Evolutionary conservation across 164 flowering plant genomes (phyloP), one percentile per base, ranked within the genome.

Genomic region (Vitis riparia): DNA sequence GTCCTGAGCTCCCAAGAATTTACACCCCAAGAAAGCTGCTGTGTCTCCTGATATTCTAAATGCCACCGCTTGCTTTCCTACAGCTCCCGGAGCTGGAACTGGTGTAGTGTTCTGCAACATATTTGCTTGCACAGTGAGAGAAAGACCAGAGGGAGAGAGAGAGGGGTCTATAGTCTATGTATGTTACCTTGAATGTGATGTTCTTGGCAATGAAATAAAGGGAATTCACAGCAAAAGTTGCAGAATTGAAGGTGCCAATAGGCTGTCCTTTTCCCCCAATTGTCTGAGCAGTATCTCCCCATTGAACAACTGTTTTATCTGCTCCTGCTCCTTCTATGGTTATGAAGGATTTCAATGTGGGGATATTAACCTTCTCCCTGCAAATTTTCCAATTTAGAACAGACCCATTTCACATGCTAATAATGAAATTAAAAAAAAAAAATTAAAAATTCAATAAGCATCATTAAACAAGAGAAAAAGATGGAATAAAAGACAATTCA

Each of bases 261-360:
- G 97, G 94, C 55, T 75, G 85, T 14, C 98, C 97, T 53, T 44
- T 85, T 16, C 88, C 76, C 11, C 97, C 99, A 13, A 74, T 71
- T 53, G 94, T 91, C 67, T 83, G 79, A 15, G 99, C 99, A 11
- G 97, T 90, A 77, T 93, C 98, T 32, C 98, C 97, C 97, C 97
- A 93, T 76, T 96, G 87, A 56, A 96, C 88, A 8, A 88, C 82
- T 49, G 99, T 93, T 51, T 81, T 86, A n/a, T 91, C 97, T 66
- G 98, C 99, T 44, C 98, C 98, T 63, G 89, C 97, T 69, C 99
- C 99, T 85, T 88, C 80, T 65, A 96, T 82, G 16, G 90, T 93
- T 76, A 96, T 86, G 77, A 86, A 96, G 9, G 95, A 78, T 70
- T 93, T 96, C 0, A 84, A 68, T 80, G 81, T 81, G 19, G 97